Base-by-base conservation (phyloP, 371 early-diverging fungal species). In the Mucor plumbeus region DNA sequence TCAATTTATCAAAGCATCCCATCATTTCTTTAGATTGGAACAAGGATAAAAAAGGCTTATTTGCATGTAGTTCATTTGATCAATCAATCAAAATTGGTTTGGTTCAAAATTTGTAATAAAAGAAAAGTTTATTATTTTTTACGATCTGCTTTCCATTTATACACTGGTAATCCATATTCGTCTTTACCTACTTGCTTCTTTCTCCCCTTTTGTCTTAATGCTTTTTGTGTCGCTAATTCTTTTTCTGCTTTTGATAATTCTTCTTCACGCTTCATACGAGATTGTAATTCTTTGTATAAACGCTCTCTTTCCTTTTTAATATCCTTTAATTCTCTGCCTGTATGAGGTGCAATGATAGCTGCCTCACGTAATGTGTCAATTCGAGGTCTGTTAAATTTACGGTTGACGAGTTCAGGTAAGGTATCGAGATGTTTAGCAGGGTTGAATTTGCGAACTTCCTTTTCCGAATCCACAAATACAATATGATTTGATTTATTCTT, bases 61-160 rank as follows among this genome's bases (percentile, higher is more conserved):
- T 78, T 74, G 82, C 81, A 8, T 77, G 75, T 56, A 74, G 79
- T 65, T 81, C 86, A 56, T 82, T 87, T 64, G 85, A 84, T 71
- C 79, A 81, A 68, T 76, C 78, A 10, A 60, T 85, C n/a, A 75
- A 79, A 47, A 61, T 84, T 33, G 85, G 86, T n/a, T 66, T 82
- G 56, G 68, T 79, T 48, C 50, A 57, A 53, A 65, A 47, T 33
- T 5, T 57, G 2, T 44, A 61, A 61, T 40, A 61, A 58, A 35
- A 17, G 14, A 33, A 6, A n/a, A 36, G 1, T 15, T 26, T 15
- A 70, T 75, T 87, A 94, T 77, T 91, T 91, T 75, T 92, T 95
- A 61, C 98, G 87, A 39, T 92, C 91, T 4, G 90, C 86, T 67
- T 87, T 90, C 97, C 97, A 98, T 78, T 96, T 97, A 86, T 95